Base-by-base conservation (phyloP, 805 yeast species). In the Pichia californica region DNA sequence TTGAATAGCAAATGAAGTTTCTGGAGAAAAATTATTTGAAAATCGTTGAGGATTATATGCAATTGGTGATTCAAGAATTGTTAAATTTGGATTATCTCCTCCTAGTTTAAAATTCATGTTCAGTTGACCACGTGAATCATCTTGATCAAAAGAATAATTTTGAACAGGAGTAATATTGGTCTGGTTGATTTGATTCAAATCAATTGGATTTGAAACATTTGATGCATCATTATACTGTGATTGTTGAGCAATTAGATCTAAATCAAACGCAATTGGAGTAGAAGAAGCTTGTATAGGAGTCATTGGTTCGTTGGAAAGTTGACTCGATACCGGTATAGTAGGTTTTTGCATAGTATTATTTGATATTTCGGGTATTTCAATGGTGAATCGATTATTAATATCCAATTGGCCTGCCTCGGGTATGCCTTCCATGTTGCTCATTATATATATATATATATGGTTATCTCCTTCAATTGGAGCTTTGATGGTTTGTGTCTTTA, bases 21-120 rank as follows among this genome's bases (percentile, higher is more conserved):
- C 40, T 10, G 9, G 16, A 13, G 32, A 25, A 5, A 18, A 15
- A 23, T 38, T 37, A 19, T 18, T 25, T 9, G 37, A 30, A 36
- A 49, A 41, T 4, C 35, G 27, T n/a, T n/a, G n/a, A n/a, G n/a
- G n/a, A n/a, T n/a, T n/a, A n/a, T n/a, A n/a, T 2, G 25, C 25
- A 23, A 7, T 23, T 23, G 25, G n/a, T n/a, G n/a, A n/a, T n/a
- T n/a, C n/a, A n/a, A n/a, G n/a, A n/a, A n/a, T n/a, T n/a, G n/a
- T n/a, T n/a, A n/a, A n/a, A 23, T 23, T 23, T 23, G 25, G 9
- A 23, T 9, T 23, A 23, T 23, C 25, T 7, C 25, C 51, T 3
- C 63, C 64, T 11, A 59, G 36, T 40, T 45, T 50, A 44, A 55
- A 60, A 13, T 52, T 49, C 51, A 57, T 42, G 15, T 61, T 59